Evolutionary conservation across 331 rosid species (phyloP), one percentile per base, ranked within the genome.

Genomic region (Malus hybrid): DNA sequence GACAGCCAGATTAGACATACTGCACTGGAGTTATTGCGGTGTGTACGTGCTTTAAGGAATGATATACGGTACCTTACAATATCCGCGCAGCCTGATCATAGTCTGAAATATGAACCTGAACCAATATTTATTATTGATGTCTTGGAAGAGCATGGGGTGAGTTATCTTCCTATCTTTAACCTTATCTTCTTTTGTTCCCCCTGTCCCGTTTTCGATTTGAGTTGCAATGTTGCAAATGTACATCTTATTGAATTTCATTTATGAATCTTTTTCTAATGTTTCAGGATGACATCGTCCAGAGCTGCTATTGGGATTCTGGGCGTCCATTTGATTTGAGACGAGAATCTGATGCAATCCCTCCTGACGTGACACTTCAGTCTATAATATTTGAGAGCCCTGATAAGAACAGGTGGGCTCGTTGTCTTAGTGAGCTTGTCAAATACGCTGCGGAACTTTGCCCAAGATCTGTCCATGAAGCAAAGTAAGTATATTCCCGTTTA

Each of bases 381-480:
- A 95, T 95, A 84, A 89, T 95, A 79, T 92, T 95, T 90, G 99
- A 95, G 85, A 95, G 92, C 85, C 97, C 96, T 66, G 99, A 95
- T 78, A 95, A 95, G 85, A 89, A 92, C 77, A 86, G 99, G 83
- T 95, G 99, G 99, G 97, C 96, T 73, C 91, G 97, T 76, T 95
- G 97, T 86, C 97, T 95, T 61, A 90, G 99, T 72, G 97, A 95
- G 87, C 83, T 95, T 69, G 89, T 95, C 74, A 95, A 92, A 82
- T 90, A 89, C 80, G 97, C 99, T 77, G 92, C 93, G 14, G 97
- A 90, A 87, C 97, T 95, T 75, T 95, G 97, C 80, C 97, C 99
- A 68, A 90, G 84, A 61, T 90, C 97, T 65, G 93, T 95, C 87
- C 96, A 87, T 85, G 96, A 92, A 12, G 97, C 97, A 24, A 95